Percentiles rank a stretch among this genome's conserved stretches.
These are phyloP conservation scores for Nicotiana undulata DNA, from an alignment of 257 asterid species.

Conservation along the genomic window DNA sequence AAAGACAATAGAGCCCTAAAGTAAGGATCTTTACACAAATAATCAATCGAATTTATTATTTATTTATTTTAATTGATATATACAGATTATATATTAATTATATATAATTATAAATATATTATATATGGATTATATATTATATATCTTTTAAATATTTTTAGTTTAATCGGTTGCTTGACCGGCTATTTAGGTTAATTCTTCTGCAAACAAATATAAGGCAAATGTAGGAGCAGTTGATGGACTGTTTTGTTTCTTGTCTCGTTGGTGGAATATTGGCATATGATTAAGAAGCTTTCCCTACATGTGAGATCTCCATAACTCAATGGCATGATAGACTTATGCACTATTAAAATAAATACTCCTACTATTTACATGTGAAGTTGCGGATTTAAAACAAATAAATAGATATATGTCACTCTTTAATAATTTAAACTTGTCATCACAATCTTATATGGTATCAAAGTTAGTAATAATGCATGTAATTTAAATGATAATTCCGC, in stretches of 20 bases:
- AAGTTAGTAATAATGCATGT: background rate
- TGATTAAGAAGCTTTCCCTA: background rate
- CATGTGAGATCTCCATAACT: background rate
- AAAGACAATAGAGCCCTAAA: background rate
- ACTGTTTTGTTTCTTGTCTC: background rate
- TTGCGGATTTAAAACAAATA: background rate
- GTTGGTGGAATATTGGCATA: background rate
- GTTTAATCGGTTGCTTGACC: fast-evolving
- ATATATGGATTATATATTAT: no score
- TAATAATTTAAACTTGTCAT: background rate
- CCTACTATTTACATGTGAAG: background rate
- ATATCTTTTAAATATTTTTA: no score
- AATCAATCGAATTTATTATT: no score
- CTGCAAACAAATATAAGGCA: background rate
- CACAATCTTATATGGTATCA: background rate
- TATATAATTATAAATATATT: no score
- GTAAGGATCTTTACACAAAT: background rate
- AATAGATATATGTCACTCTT: background rate
- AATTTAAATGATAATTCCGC: background rate
- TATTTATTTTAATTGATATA: no score
- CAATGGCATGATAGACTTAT: background rate
- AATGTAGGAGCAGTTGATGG: background rate
- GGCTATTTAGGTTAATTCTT: no score
- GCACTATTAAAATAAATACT: background rate
- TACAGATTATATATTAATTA: no score